Evolutionary conservation across 2,329 filamentous ascomycete genomes (phyloP).

Genomic region (Fusarium tjaetaba): DNA sequence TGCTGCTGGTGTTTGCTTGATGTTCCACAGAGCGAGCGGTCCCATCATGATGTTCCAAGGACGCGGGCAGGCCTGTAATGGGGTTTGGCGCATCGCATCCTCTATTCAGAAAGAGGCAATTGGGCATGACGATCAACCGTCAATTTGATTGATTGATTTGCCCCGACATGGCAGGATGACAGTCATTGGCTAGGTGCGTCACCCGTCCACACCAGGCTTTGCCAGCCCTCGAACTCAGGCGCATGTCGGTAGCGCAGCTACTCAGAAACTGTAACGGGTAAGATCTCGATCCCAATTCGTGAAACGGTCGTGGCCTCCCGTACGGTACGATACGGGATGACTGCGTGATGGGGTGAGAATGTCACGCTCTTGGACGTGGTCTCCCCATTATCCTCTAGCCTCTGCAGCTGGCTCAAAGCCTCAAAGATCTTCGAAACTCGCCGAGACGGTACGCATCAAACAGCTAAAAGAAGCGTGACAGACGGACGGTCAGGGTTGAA

Average conservation of each 20-base stretch:
- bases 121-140: constrained; percentile 28
- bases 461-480: constrained; percentile 28
- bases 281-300: constrained; percentile 45
- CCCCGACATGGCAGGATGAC: constrained; percentile 14
- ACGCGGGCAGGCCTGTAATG: constrained; percentile 23
- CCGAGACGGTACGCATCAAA: constrained; percentile 26
- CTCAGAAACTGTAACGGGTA: constrained; percentile 24
- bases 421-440: constrained; percentile 21
- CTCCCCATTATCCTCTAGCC: constrained; percentile 14
- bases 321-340: constrained; percentile 1
- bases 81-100: constrained; percentile 29
- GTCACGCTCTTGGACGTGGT: constrained; percentile 19
- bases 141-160: constrained; percentile 35
- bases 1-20: constrained; percentile 4
- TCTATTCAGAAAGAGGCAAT: constrained; percentile 27
- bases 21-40: constrained; percentile 21
- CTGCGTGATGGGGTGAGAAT: constrained; percentile 27
- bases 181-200: constrained; percentile 19
- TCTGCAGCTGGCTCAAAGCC: constrained; percentile 5
- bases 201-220: constrained; percentile 14
- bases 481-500: constrained; percentile 27
- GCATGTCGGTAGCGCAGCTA: constrained; percentile 24
- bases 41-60: constrained; percentile 32
- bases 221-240: constrained; percentile 13
- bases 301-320: constrained; percentile 27